A percentile compares a stretch with the other conserved stretches of the same genome.
These are phyloP conservation scores for Bryum argenteum DNA, from an alignment of 225 moss, liverwort and hornwort genomes.

Conservation along the genomic window DNA sequence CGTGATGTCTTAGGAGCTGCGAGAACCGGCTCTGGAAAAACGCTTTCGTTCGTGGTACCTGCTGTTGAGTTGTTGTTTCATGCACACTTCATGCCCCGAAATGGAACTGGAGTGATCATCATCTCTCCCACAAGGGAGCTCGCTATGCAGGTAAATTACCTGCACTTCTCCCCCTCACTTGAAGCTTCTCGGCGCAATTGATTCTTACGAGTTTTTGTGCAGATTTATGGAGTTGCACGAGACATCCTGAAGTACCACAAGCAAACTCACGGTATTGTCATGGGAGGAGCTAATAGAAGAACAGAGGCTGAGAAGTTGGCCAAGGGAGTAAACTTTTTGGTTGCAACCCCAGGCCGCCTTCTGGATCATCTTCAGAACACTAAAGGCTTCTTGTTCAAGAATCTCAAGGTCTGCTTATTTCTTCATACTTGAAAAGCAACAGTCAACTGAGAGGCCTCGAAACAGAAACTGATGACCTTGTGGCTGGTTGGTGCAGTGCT, in stretches of 20 bases:
- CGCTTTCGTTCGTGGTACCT: conserved; percentile 83
- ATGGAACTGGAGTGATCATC: conserved; percentile 89
- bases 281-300: conserved; percentile 95
- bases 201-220: not conserved
- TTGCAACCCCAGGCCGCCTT: conserved; percentile 93
- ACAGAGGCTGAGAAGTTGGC: conserved; percentile 89
- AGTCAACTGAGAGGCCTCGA: too few species aligned
- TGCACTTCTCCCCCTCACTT: not conserved
- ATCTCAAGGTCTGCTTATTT: conserved; percentile 58
- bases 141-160: conserved; percentile 81
- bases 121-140: conserved; percentile 97
- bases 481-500: conserved; percentile 66
- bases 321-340: conserved; percentile 90
- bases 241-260: conserved; percentile 94
- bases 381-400: conserved; percentile 91
- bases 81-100: conserved; percentile 90
- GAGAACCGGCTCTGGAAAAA: conserved; percentile 95
- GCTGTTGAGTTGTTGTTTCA: conserved; percentile 87
- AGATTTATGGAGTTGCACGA: conserved; percentile 97
- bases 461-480: conserved; percentile 20
- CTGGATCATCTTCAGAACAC: conserved; percentile 98
- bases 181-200: not conserved
- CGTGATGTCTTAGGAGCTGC: conserved; percentile 95
- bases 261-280: conserved; percentile 95
- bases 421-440: too few species aligned